Conservation (phyloP, 2,329 filamentous ascomycete genomes). For the Apiospora malaysiana region DNA sequence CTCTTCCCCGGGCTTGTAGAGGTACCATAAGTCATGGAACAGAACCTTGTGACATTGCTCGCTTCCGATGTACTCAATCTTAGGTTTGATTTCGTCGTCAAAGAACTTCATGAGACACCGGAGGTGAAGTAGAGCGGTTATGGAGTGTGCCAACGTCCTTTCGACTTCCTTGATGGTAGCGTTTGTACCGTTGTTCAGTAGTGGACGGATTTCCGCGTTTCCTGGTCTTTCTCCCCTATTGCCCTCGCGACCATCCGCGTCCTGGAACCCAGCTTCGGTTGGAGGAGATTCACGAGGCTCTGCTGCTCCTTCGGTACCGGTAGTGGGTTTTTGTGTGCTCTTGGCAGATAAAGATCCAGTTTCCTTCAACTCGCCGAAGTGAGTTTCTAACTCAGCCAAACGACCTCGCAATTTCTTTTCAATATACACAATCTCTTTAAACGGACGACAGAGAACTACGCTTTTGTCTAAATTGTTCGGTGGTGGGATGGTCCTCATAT, state of each 20-base stretch:
- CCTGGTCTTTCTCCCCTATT: too few relatives aligned
- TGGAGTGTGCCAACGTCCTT: not conserved
- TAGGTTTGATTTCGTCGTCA: constrained; percentile 23
- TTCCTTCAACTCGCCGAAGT: not conserved
- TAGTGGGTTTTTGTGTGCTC: not conserved
- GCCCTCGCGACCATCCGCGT: too few relatives aligned
- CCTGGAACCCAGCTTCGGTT: too few relatives aligned
- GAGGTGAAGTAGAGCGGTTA: not conserved
- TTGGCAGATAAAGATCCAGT: not conserved
- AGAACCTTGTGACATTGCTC: constrained; percentile 25
- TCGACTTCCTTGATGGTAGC: too few relatives aligned
- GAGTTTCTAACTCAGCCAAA: not conserved
- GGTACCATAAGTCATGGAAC: constrained; percentile 35
- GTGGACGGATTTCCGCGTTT: not conserved
- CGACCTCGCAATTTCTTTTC: not conserved
- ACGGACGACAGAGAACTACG: not conserved
- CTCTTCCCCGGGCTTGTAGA: constrained; percentile 32
- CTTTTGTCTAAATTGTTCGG: not conserved
- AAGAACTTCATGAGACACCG: constrained; percentile 23
- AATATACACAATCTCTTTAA: not conserved
- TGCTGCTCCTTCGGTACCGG: too few relatives aligned
- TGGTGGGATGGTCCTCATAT: not conserved
- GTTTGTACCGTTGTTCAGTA: too few relatives aligned
- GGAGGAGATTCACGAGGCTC: too few relatives aligned
- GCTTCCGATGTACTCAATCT: constrained; percentile 23